phyloP scores from a whole-genome alignment of 768 basidiomycete genomes.

The Gloeopeniophorella convolvens region DNA sequence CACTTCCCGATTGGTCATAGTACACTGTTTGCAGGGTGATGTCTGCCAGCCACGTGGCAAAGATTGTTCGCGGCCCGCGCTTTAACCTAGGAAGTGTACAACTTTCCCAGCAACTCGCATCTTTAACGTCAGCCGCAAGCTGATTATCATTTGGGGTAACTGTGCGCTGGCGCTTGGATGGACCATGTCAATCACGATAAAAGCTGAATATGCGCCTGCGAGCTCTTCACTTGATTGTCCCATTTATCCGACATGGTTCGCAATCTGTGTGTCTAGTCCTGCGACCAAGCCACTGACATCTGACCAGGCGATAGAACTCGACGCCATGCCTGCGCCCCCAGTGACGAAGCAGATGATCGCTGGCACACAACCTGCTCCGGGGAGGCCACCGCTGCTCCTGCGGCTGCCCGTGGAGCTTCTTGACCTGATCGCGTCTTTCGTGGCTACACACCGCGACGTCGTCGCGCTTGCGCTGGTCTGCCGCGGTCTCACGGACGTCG shows the following conservation, averaged over 20 bases:
- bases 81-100: too few species aligned
- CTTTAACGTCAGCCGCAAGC: too few species aligned
- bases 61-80: too few species aligned
- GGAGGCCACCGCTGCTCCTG: neutral
- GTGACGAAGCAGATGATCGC: too few species aligned
- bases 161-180: too few species aligned
- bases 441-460: constrained; percentile 9
- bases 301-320: neutral
- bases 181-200: neutral
- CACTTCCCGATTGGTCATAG: too few species aligned
- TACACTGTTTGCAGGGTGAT: too few species aligned
- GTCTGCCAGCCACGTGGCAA: too few species aligned
- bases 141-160: too few species aligned
- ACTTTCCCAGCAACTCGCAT: too few species aligned
- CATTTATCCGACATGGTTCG: neutral
- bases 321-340: neutral
- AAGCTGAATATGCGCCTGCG: neutral
- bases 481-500: neutral
- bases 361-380: too few species aligned
- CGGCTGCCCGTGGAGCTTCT: constrained; percentile 10
- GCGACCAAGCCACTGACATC: neutral
- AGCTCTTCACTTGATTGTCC: neutral
- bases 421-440: constrained; percentile 4
- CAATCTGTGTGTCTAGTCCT: neutral
- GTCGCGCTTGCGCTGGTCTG: constrained; percentile 6